A percentile compares a stretch with the other conserved stretches of the same genome.
phyloP scores from a whole-genome alignment of 345 rosid species.

The Rhodomyrtus tomentosa region DNA sequence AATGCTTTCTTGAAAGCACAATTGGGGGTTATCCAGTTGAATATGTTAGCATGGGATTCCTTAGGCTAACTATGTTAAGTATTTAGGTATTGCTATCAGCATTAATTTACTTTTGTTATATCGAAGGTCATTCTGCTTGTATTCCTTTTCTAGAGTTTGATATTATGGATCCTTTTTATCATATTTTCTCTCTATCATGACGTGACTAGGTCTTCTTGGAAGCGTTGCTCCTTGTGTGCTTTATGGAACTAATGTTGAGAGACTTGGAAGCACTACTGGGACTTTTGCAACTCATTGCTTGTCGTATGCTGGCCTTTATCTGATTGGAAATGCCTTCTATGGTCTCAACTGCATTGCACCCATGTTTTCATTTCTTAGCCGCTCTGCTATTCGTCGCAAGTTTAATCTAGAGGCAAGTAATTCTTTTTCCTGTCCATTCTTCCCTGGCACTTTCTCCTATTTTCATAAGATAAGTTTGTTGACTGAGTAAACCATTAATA shows the following conservation, averaged over 20 bases:
- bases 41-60: background rate
- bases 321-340: conserved; percentile 49
- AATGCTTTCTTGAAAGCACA: background rate
- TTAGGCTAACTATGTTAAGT: no score
- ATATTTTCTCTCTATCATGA: background rate
- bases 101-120: background rate
- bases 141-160: background rate
- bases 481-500: background rate
- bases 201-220: conserved; percentile 71
- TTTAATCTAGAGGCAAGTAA: conserved; percentile 84
- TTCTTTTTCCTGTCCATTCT: background rate
- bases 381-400: conserved; percentile 64
- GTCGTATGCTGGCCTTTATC: conserved; percentile 59
- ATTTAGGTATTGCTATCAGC: background rate
- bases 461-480: background rate
- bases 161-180: background rate
- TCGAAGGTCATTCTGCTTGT: background rate
- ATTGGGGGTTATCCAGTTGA: background rate
- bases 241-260: conserved; percentile 83
- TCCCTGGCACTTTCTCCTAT: background rate
- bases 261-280: conserved; percentile 67
- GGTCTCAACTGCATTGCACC: conserved; percentile 88
- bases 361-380: conserved; percentile 66
- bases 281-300: conserved; percentile 76
- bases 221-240: conserved; percentile 79